These are phyloP conservation scores for Tuber indicum DNA, from an alignment of 495 filamentous ascomycete species.

Conservation along the genomic window DNA sequence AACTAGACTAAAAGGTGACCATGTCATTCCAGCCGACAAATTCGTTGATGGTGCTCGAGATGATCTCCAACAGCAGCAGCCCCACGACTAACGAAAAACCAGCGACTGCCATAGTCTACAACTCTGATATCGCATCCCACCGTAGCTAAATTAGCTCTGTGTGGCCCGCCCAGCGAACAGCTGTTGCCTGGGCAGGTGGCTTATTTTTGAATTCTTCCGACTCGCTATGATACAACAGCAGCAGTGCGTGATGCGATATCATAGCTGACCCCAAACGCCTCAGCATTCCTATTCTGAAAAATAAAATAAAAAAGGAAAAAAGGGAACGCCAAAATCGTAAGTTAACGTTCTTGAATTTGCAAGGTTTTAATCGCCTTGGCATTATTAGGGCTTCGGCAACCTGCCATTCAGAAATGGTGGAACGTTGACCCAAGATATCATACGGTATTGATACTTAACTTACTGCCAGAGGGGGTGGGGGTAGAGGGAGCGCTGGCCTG, in stretches of 20 bases:
- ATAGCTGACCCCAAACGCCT: not conserved
- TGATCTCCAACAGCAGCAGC: not conserved
- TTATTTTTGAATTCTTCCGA: not conserved
- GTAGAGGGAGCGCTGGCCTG: not conserved
- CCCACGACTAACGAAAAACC: not conserved
- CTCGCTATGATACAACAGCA: not conserved
- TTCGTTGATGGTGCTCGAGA: not conserved
- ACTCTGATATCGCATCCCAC: not conserved
- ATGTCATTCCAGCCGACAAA: not conserved
- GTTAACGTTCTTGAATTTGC: not conserved
- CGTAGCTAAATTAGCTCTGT: not conserved
- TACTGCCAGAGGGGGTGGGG: not conserved
- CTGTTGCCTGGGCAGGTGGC: not conserved
- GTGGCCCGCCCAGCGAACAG: not conserved
- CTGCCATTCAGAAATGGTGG: constrained; percentile 1
- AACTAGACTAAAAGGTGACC: not conserved
- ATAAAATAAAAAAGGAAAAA: not conserved
- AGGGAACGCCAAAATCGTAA: not conserved
- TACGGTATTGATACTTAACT: too few relatives aligned
- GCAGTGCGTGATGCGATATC: not conserved
- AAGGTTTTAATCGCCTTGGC: not conserved
- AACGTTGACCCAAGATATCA: not conserved
- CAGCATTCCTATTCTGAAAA: not conserved
- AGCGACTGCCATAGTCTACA: not conserved
- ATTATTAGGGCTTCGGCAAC: not conserved